Evolutionary conservation across 768 basidiomycete species (phyloP).

Genomic region (Phlegmacium glaucopus): DNA sequence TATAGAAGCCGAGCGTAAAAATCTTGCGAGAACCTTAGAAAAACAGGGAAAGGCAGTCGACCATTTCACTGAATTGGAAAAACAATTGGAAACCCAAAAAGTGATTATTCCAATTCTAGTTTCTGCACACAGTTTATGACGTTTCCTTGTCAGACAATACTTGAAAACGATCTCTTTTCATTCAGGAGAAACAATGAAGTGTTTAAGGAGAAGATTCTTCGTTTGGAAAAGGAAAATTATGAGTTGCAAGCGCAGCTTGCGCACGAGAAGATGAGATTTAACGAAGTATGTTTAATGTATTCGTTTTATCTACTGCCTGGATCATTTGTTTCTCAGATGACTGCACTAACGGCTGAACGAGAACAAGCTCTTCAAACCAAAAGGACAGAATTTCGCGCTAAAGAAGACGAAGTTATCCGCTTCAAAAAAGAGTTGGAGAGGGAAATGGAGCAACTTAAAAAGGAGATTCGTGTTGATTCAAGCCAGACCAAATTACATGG

Average conservation of each 20-base stretch:
- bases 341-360: slow-evolving; percentile 28
- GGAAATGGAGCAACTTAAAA: slow-evolving; percentile 43
- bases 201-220: slow-evolving; percentile 21
- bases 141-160: slow-evolving; percentile 9
- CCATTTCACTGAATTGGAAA: slow-evolving; percentile 59
- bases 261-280: slow-evolving; percentile 32
- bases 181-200: slow-evolving; percentile 27
- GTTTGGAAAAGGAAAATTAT: slow-evolving; percentile 18
- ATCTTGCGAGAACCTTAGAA: slow-evolving; percentile 44
- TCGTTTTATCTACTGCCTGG: not conserved
- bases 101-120: slow-evolving; percentile 37
- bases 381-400: slow-evolving; percentile 34
- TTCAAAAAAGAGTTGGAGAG: slow-evolving; percentile 52
- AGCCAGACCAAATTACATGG: slow-evolving; percentile 24
- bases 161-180: slow-evolving; percentile 43
- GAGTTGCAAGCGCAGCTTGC: slow-evolving; percentile 33
- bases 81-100: slow-evolving; percentile 52
- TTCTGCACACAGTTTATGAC: not conserved
- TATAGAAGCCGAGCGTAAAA: slow-evolving; percentile 72
- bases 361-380: slow-evolving; percentile 28
- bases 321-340: slow-evolving; percentile 4
- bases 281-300: slow-evolving; percentile 33
- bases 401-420: slow-evolving; percentile 48
- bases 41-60: slow-evolving; percentile 59
- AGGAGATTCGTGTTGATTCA: slow-evolving; percentile 25